Evolutionary conservation across 768 basidiomycete species (phyloP).

Genomic region (Tricholoma terreum): DNA sequence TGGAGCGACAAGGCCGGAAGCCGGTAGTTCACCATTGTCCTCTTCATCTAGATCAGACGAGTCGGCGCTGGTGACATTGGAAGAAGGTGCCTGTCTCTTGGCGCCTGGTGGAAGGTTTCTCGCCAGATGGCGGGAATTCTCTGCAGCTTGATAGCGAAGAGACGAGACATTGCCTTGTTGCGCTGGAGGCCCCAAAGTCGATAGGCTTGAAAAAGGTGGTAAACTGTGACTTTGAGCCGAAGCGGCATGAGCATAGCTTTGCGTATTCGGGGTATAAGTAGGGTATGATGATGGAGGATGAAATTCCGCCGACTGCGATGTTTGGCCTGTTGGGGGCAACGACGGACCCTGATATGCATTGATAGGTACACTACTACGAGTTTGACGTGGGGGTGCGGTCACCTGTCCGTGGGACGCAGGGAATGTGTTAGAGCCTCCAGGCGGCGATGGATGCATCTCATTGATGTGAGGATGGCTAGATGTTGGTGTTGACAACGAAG

Average conservation of each 20-base stretch:
- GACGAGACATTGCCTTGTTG: constrained; percentile 55
- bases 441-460: constrained; percentile 40
- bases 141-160: constrained; percentile 52
- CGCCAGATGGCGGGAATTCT: constrained; percentile 31
- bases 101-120: constrained; percentile 40
- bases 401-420: constrained; percentile 29
- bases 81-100: constrained; percentile 61
- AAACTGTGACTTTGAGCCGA: constrained; percentile 49
- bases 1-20: constrained; percentile 78
- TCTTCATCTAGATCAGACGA: constrained; percentile 86
- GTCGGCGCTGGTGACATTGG: constrained; percentile 72
- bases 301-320: constrained; percentile 37
- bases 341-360: constrained; percentile 35
- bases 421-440: constrained; percentile 27
- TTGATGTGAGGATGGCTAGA: constrained; percentile 37
- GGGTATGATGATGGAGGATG: constrained; percentile 44
- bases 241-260: constrained; percentile 32
- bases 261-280: constrained; percentile 37
- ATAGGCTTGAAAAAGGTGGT: constrained; percentile 71
- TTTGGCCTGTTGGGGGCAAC: constrained; percentile 27
- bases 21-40: constrained; percentile 75
- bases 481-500: constrained; percentile 50
- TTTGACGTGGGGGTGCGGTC: constrained; percentile 9
- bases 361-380: constrained; percentile 23
- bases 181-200: constrained; percentile 49